These are phyloP conservation scores for Solanum infundibuliforme DNA, from an alignment of 257 asterid species.

Conservation along the genomic window DNA sequence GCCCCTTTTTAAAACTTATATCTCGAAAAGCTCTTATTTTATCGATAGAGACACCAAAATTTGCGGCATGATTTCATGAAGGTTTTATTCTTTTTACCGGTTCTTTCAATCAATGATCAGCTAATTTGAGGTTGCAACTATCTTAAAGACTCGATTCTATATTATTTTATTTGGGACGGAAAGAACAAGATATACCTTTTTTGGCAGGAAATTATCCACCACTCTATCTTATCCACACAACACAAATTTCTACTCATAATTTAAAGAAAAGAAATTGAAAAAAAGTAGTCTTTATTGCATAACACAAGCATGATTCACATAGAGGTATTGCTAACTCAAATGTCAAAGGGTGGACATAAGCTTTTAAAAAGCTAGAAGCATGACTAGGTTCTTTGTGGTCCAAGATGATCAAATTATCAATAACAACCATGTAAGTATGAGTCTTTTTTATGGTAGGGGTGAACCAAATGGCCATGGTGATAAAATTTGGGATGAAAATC, in stretches of 20 bases:
- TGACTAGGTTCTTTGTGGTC: background rate
- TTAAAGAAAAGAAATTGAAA: background rate
- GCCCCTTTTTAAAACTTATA: background rate
- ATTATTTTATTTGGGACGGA: background rate
- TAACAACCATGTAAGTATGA: background rate
- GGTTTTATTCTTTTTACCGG: background rate
- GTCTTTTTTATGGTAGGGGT: background rate
- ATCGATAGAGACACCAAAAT: background rate
- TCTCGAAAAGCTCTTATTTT: background rate
- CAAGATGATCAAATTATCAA: background rate
- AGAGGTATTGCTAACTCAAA: background rate
- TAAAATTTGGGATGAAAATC: background rate
- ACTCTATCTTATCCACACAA: background rate
- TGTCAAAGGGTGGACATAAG: background rate
- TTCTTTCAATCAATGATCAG: background rate
- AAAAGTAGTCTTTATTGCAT: background rate
- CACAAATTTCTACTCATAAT: background rate
- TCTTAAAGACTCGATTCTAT: background rate
- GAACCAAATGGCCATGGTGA: background rate
- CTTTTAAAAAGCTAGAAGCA: background rate
- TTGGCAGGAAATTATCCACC: background rate
- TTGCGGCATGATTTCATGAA: background rate
- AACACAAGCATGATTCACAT: background rate
- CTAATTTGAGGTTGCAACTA: background rate
- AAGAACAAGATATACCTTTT: background rate